Base-by-base conservation (phyloP, 1,284 basidiomycete genomes). In the Gymnopus androsaceus region DNA sequence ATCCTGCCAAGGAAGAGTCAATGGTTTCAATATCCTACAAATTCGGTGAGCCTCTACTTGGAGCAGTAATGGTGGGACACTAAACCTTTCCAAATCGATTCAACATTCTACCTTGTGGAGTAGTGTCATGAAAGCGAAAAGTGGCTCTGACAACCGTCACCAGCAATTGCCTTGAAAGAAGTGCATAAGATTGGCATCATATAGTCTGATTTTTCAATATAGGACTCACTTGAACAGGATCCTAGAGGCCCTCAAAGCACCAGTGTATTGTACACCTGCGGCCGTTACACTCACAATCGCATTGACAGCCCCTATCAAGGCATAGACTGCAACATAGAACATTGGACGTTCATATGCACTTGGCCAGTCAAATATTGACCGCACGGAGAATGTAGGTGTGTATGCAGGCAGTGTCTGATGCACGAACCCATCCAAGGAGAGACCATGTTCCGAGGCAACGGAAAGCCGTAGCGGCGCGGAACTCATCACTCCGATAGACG, bases 21-120 rank as follows among this genome's bases (percentile, higher is more conserved):
- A 94, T 85, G 0, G 87, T 90, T 67, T 91, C 88, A 40, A 93
- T 81, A 66, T 94, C 92, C 75, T 51, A 30, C 12, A 4, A 28
- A 7, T 6, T 12, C 8, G 12, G 17, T 41, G 15, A 51, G 25
- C 21, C 17, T 17, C n/a, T 9, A 21, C 12, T 40, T 25, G n/a
- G n/a, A n/a, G n/a, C n/a, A 30, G 7, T n/a, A 31, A 27, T 25
- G 23, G 12, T 15, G 7, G n/a, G 14, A 25, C 25, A n/a, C 12
- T 15, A 4, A n/a, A 50, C 48, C 49, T 85, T 87, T 63, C 82
- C 82, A 61, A 87, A 87, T 1, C 85, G 77, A 66, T 87, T 87
- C 31, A 53, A 34, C 41, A 53, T 36, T 17, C 51, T 44, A 9
- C 51, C 51, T 42, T 37, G 36, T 27, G 77, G 77, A 0, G 78